Percentiles rank a stretch among this genome's conserved stretches.
These are phyloP conservation scores for Euphrasia confusa DNA, from an alignment of 257 asterid genomes.

Conservation along the genomic window DNA sequence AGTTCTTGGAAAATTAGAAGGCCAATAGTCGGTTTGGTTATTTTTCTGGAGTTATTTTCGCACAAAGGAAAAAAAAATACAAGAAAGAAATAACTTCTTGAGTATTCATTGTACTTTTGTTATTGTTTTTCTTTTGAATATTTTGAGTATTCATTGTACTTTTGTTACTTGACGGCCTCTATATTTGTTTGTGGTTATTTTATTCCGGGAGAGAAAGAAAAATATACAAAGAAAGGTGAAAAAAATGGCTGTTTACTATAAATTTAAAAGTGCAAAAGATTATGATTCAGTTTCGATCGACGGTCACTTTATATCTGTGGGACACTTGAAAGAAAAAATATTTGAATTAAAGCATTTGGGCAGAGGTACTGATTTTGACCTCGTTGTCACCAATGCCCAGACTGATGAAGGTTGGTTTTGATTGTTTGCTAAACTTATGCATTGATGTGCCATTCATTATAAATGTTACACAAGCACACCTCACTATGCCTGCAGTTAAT, in stretches of 20 bases:
- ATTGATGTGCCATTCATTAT: no score
- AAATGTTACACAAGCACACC: no score
- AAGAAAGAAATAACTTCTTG: conserved; percentile 16
- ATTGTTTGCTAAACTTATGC: conserved; percentile 23
- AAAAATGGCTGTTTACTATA: conserved; percentile 79
- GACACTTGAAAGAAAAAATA: conserved; percentile 89
- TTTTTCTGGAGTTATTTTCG: conserved; percentile 29
- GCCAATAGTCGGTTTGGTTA: conserved; percentile 47
- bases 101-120: conserved; percentile 39
- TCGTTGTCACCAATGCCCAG: conserved; percentile 94
- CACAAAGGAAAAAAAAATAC: conserved; percentile 8
- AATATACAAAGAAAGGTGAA: conserved; percentile 35
- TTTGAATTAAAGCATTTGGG: conserved; percentile 96
- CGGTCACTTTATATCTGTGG: conserved; percentile 85
- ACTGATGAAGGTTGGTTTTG: conserved; percentile 94
- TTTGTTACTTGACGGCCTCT: conserved; percentile 35
- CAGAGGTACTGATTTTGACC: conserved; percentile 96
- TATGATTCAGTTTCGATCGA: conserved; percentile 69
- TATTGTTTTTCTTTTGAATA: conserved; percentile 19
- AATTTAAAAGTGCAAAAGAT: conserved; percentile 98
- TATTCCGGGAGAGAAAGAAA: conserved; percentile 28
- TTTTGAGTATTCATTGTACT: conserved; percentile 36
- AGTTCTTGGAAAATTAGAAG: conserved; percentile 23
- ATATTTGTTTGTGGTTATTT: conserved; percentile 40
- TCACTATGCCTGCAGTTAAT: no score